phyloP scores from a whole-genome alignment of 176 grass and related monocot genomes.

The Triticum urartu region DNA sequence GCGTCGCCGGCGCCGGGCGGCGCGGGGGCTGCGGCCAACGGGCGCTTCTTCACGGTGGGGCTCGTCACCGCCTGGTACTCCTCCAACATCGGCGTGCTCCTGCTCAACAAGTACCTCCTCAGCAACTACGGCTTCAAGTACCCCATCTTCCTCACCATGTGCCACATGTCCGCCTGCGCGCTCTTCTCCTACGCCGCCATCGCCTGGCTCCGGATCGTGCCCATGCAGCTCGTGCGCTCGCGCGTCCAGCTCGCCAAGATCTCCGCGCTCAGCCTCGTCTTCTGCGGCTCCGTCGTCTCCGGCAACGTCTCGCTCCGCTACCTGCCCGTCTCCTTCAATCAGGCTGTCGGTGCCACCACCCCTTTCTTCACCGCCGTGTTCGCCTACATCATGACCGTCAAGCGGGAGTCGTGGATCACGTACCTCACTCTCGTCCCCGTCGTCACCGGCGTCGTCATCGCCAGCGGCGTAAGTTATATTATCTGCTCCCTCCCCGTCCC shows the following conservation, averaged over 20 bases:
- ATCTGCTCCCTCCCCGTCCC: not conserved
- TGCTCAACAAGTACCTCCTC: constrained; percentile 98
- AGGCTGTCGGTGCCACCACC: constrained; percentile 79
- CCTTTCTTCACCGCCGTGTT: constrained; percentile 85
- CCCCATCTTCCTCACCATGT: constrained; percentile 99
- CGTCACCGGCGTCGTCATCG: constrained; percentile 76
- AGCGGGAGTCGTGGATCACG: constrained; percentile 69
- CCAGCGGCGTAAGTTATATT: constrained; percentile 63
- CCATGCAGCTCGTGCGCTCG: constrained; percentile 68
- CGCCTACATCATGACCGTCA: constrained; percentile 67
- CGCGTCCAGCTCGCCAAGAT: constrained; percentile 68
- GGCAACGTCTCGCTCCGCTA: constrained; percentile 77
- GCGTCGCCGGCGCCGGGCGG: constrained; percentile 46
- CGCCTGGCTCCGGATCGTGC: constrained; percentile 78
- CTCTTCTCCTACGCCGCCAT: constrained; percentile 85
- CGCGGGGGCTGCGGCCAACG: constrained; percentile 21
- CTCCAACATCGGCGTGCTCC: constrained; percentile 97
- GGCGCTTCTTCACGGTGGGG: constrained; percentile 61
- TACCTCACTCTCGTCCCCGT: constrained; percentile 78
- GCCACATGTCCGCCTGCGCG: constrained; percentile 94
- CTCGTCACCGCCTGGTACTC: constrained; percentile 86
- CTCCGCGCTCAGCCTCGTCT: constrained; percentile 74
- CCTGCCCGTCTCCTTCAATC: constrained; percentile 82
- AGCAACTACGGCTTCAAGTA: constrained; percentile 99
- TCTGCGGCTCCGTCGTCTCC: constrained; percentile 77